These are phyloP conservation scores for Ophiostoma ips DNA, from an alignment of 2,329 filamentous ascomycete genomes.

Conservation along the genomic window DNA sequence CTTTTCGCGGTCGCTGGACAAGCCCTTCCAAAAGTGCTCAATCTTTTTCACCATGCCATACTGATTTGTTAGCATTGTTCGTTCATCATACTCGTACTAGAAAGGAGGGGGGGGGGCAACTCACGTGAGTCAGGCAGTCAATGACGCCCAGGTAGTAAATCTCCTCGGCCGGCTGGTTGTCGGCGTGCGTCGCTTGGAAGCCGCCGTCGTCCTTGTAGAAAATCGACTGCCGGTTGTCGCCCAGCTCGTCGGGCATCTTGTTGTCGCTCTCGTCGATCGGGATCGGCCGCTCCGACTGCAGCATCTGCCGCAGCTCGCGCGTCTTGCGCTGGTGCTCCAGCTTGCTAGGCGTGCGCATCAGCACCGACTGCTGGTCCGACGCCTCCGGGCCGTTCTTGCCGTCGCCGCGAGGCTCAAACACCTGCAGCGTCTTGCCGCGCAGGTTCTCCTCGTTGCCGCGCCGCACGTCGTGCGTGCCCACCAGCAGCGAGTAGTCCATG, in stretches of 20 bases:
- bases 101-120: conserved; percentile 23
- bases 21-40: conserved; percentile 93
- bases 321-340: conserved; percentile 85
- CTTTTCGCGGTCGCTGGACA: conserved; percentile 67
- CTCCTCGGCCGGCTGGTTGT: conserved; percentile 71
- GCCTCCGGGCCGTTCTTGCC: conserved; percentile 21
- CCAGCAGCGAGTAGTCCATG: conserved; percentile 95
- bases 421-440: conserved; percentile 74
- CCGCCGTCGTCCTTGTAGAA: conserved; percentile 94
- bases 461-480: conserved; percentile 83
- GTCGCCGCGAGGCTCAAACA: conserved; percentile 82
- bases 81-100: background rate
- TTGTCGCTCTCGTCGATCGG: conserved; percentile 72
- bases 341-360: conserved; percentile 85
- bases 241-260: conserved; percentile 82
- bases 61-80: conserved; percentile 29
- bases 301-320: conserved; percentile 77
- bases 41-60: conserved; percentile 90
- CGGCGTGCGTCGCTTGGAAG: conserved; percentile 82
- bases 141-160: conserved; percentile 98
- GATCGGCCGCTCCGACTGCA: conserved; percentile 85
- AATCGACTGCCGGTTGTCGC: conserved; percentile 60
- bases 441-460: conserved; percentile 93
- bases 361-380: conserved; percentile 42
- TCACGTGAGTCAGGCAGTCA: conserved; percentile 91